phyloP scores from a whole-genome alignment of 1,139 yeast genomes.

The Saccharomycopsis phalli region DNA sequence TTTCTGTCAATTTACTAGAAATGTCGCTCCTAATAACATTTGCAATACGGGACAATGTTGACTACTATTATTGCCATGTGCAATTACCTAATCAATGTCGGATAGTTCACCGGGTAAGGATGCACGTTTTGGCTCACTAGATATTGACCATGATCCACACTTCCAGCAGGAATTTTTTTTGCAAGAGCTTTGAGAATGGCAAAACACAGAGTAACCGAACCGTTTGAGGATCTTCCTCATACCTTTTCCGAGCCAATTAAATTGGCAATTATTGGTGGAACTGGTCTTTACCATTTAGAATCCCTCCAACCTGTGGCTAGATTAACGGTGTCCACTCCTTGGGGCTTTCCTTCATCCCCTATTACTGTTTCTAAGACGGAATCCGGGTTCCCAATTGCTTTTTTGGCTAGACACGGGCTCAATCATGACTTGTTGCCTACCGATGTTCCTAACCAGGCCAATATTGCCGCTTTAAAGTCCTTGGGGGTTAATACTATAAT shows the following conservation, averaged over 20 bases:
- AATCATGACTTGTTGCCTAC: constrained; percentile 86
- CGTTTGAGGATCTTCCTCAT: constrained; percentile 24
- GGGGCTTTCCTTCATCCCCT: constrained; percentile 96
- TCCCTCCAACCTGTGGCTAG: constrained; percentile 80
- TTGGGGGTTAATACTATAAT: constrained; percentile 81
- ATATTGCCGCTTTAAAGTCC: constrained; percentile 87
- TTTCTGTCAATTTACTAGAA: too few species aligned
- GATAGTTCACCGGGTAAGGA: too few species aligned
- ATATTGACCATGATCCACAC: too few species aligned
- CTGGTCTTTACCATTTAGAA: constrained; percentile 88
- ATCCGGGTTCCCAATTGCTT: constrained; percentile 81
- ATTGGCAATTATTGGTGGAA: constrained; percentile 91
- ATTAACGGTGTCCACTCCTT: constrained; percentile 76
- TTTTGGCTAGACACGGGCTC: constrained; percentile 88
- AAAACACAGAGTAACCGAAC: constrained; percentile 13
- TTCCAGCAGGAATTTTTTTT: too few species aligned
- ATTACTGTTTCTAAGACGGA: constrained; percentile 76
- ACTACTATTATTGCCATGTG: too few species aligned
- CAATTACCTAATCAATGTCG: too few species aligned
- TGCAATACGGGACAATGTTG: too few species aligned
- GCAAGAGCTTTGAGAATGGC: too few species aligned
- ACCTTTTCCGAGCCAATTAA: constrained; percentile 50
- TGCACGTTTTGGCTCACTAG: too few species aligned
- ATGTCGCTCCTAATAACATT: too few species aligned
- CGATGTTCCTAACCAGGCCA: constrained; percentile 88